Conservation (phyloP, 768 basidiomycete species). For the Ephemerocybe angulata region DNA sequence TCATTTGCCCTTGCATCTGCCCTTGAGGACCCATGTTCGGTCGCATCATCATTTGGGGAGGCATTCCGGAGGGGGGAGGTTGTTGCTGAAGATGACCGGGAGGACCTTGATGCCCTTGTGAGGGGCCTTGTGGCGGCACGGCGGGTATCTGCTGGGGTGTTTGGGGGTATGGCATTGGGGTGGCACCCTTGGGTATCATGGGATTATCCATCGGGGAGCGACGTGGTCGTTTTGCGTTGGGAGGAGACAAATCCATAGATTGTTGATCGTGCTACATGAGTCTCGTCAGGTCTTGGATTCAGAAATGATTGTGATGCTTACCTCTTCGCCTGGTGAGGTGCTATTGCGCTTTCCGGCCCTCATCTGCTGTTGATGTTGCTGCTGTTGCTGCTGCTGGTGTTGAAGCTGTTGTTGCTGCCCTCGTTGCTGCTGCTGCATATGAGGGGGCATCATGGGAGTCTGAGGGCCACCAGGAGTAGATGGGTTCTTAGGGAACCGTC, state of each 20-base stretch:
- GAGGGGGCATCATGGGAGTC: conserved; percentile 31
- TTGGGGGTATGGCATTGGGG: conserved; percentile 1
- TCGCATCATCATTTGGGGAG: conserved; percentile 3
- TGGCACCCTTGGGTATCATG: conserved; percentile 1
- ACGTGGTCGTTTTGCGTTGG: conserved; percentile 51
- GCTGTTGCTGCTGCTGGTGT: conserved; percentile 32
- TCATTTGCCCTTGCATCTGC: conserved; percentile 27
- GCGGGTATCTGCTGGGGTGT: conserved; percentile 5
- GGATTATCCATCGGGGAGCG: conserved; percentile 50
- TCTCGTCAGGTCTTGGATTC: too few species aligned
- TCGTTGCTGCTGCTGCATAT: conserved; percentile 21
- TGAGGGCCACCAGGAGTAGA: conserved; percentile 36
- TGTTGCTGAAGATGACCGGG: conserved; percentile 15
- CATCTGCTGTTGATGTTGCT: conserved; percentile 25
- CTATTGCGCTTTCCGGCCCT: conserved; percentile 49
- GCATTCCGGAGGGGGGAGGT: conserved; percentile 29
- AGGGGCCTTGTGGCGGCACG: conserved; percentile 21
- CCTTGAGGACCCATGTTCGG: conserved; percentile 12
- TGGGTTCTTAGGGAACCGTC: neutral
- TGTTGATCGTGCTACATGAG: conserved; percentile 49
- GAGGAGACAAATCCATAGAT: conserved; percentile 51
- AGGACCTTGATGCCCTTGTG: conserved; percentile 13
- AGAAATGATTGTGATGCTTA: too few species aligned
- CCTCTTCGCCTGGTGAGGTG: conserved; percentile 63
- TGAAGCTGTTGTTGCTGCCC: conserved; percentile 18